Percentiles rank a stretch among this genome's conserved stretches.
Evolutionary conservation across 495 filamentous ascomycete genomes (phyloP).

Genomic region (Parathielavia appendiculata): DNA sequence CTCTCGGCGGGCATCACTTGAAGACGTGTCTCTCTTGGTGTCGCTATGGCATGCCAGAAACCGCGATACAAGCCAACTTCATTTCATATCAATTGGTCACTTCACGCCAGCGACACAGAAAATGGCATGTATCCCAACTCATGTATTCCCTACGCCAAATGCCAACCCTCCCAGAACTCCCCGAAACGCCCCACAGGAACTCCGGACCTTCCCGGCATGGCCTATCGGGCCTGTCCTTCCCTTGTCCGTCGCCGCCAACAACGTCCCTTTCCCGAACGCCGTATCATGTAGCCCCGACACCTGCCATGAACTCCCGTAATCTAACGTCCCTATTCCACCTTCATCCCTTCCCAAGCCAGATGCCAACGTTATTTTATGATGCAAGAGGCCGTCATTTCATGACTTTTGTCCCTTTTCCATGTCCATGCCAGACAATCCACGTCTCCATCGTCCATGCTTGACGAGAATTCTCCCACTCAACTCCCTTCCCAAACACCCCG

Average conservation of each 20-base stretch:
- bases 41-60: no score
- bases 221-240: background rate
- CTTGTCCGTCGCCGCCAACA: background rate
- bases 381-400: conserved; percentile 4
- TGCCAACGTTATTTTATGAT: conserved; percentile 2
- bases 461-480: no score
- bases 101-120: background rate
- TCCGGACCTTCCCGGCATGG: background rate
- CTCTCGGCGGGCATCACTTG: background rate
- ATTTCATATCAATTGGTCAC: background rate
- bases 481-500: no score
- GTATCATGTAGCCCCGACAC: background rate
- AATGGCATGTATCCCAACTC: background rate
- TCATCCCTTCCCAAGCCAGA: background rate
- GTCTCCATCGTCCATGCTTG: no score
- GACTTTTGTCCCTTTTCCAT: background rate
- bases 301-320: background rate
- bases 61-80: no score
- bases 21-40: no score
- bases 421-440: background rate
- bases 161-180: background rate
- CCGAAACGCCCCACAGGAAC: background rate
- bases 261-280: background rate
- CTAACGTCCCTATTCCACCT: background rate
- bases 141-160: background rate